Conservation (phyloP, 140 eudicot genomes). For the Oenanthe javanica region DNA sequence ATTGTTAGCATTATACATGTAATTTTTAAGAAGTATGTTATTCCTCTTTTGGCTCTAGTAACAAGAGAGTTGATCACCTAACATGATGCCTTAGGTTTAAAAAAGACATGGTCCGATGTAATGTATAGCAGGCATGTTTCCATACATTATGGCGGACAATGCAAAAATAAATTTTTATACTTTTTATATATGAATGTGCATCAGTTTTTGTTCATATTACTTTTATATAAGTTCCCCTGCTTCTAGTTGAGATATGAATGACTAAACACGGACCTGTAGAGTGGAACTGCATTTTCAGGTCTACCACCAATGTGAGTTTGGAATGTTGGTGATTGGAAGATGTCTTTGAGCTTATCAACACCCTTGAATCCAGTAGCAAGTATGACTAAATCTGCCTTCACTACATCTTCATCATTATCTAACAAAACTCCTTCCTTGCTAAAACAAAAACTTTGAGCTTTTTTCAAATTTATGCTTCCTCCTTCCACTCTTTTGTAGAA, state of each 20-base stretch:
- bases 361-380: conserved; percentile 52
- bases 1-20: background rate
- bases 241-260: background rate
- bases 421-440: conserved; percentile 28
- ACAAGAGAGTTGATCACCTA: background rate
- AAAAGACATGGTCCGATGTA: too few species aligned
- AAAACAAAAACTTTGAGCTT: conserved; percentile 27
- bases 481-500: conserved; percentile 40
- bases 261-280: conserved; percentile 38
- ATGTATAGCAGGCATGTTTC: too few species aligned
- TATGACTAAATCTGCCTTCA: conserved; percentile 41
- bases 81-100: too few species aligned
- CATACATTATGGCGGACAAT: background rate
- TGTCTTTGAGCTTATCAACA: conserved; percentile 31
- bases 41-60: too few species aligned
- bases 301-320: conserved; percentile 38
- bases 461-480: conserved; percentile 49
- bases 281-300: conserved; percentile 32
- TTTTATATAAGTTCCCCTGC: background rate
- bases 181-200: too few species aligned
- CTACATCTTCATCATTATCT: conserved; percentile 9
- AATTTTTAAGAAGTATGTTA: background rate
- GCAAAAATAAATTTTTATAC: background rate
- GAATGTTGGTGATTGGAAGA: conserved; percentile 33
- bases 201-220: too few species aligned